Percentiles rank a stretch among this genome's conserved stretches.
These are phyloP conservation scores for Pythium biforme DNA, from an alignment of 352 stramenopile species.

Conservation along the genomic window DNA sequence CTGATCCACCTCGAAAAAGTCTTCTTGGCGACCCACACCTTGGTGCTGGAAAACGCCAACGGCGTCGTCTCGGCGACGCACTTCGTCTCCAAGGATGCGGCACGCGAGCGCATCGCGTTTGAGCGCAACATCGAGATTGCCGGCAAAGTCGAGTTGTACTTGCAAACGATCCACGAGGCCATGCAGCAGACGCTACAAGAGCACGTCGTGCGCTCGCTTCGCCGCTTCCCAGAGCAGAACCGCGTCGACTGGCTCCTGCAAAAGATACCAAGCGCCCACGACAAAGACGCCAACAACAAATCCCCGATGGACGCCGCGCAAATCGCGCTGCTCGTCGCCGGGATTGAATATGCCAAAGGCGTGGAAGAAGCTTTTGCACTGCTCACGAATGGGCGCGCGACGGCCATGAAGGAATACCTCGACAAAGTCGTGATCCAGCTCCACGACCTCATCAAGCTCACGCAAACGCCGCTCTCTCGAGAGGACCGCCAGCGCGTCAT, in stretches of 20 bases:
- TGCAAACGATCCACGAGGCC: conserved; percentile 90
- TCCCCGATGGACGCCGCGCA: conserved; percentile 89
- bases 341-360: conserved; percentile 87
- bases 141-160: conserved; percentile 96
- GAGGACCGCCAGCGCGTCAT: conserved; percentile 91
- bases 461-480: conserved; percentile 75
- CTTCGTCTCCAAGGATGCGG: conserved; percentile 90
- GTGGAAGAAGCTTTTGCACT: conserved; percentile 81
- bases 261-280: conserved; percentile 36
- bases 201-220: conserved; percentile 85
- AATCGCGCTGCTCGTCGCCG: conserved; percentile 89
- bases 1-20: conserved; percentile 92
- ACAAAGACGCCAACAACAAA: conserved; percentile 26
- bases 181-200: conserved; percentile 90
- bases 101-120: conserved; percentile 89
- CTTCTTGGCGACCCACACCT: conserved; percentile 62
- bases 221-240: conserved; percentile 86
- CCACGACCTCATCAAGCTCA: conserved; percentile 91
- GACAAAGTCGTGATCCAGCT: conserved; percentile 89
- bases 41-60: conserved; percentile 57
- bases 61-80: conserved; percentile 59
- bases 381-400: conserved; percentile 67
- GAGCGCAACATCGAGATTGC: conserved; percentile 84
- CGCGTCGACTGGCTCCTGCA: conserved; percentile 93
- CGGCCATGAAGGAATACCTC: conserved; percentile 82